phyloP scores from a whole-genome alignment of 768 basidiomycete species.

The Lentinula guzmanii region DNA sequence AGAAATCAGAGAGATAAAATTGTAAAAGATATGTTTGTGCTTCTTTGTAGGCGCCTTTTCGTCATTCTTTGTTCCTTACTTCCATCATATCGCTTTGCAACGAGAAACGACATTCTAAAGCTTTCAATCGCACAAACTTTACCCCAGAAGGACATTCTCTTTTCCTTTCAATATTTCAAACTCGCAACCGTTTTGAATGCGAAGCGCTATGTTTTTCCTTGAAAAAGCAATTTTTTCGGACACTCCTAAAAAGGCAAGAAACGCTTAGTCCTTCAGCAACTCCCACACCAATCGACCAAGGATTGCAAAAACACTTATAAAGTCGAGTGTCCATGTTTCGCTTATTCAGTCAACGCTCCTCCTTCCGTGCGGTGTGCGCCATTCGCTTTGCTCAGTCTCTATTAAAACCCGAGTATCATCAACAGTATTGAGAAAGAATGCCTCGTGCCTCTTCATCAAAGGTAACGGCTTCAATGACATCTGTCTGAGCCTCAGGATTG shows the following conservation, averaged over 20 bases:
- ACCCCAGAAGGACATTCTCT: background rate
- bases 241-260: background rate
- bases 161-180: background rate
- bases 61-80: background rate
- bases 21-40: background rate
- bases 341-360: background rate
- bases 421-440: background rate
- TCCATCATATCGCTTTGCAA: background rate
- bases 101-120: background rate
- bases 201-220: background rate
- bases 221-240: conserved; percentile 1
- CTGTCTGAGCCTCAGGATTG: background rate
- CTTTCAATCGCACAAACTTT: background rate
- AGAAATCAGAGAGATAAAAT: background rate
- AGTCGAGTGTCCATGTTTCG: background rate
- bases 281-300: conserved; percentile 3
- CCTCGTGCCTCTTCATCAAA: background rate
- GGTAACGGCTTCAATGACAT: background rate
- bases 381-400: background rate
- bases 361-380: background rate
- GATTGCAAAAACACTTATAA: background rate
- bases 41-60: background rate
- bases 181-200: background rate
- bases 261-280: background rate
- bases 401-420: background rate